Evolutionary conservation across 257 asterid genomes (phyloP).

Genomic region (Ilex asprella): DNA sequence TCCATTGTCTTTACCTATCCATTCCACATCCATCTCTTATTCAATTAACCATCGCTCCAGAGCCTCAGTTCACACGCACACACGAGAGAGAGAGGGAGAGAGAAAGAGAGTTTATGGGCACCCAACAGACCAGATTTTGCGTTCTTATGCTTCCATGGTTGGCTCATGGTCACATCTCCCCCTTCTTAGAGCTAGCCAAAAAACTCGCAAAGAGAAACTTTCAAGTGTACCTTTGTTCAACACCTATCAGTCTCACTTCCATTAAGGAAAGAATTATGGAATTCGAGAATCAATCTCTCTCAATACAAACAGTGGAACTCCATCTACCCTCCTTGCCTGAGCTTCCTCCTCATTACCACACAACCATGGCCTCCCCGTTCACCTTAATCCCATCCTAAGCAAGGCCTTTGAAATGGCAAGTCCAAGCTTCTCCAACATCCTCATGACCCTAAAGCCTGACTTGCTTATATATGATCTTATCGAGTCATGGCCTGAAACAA

Average conservation of each 20-base stretch:
- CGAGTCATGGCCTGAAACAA: background rate
- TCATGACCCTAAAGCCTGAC: background rate
- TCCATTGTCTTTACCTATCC: too few relatives aligned
- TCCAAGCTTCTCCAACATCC: background rate
- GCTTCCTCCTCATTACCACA: background rate
- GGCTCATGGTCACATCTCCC: too few relatives aligned
- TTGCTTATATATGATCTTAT: background rate
- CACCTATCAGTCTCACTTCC: background rate
- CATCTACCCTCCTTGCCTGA: background rate
- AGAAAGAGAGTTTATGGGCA: too few relatives aligned
- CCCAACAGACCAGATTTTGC: too few relatives aligned
- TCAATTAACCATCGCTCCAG: too few relatives aligned
- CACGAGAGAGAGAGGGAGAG: too few relatives aligned
- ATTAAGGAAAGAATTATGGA: too few relatives aligned
- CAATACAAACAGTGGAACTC: background rate
- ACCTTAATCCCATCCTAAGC: background rate
- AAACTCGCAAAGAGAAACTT: background rate
- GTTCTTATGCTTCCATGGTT: too few relatives aligned
- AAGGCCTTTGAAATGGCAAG: background rate
- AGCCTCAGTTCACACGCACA: too few relatives aligned
- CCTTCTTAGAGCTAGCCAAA: background rate
- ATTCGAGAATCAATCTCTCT: background rate
- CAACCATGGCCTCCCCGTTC: background rate
- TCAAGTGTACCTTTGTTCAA: background rate
- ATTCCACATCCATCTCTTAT: too few relatives aligned